Evolutionary conservation across 1,284 basidiomycete genomes (phyloP).

Genomic region (Sanguinoderma infundibulare): DNA sequence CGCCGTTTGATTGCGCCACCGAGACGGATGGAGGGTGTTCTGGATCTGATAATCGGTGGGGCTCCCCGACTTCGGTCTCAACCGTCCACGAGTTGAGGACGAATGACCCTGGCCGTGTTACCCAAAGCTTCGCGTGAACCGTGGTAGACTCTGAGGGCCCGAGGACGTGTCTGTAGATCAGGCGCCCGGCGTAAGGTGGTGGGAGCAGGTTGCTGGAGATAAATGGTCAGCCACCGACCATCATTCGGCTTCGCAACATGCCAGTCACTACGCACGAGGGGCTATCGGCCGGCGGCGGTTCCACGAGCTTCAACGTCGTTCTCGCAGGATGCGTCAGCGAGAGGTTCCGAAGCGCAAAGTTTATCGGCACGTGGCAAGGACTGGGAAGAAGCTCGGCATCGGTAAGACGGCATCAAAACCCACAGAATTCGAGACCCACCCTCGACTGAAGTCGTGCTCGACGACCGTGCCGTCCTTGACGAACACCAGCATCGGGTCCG

Average conservation of each 20-base stretch:
- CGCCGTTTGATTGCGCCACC: neutral
- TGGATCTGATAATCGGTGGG: neutral
- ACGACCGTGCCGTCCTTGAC: constrained; percentile 46
- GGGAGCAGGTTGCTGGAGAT: constrained; percentile 44
- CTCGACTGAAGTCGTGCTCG: constrained; percentile 67
- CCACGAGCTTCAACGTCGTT: constrained; percentile 55
- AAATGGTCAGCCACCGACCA: constrained; percentile 1
- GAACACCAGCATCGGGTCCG: constrained; percentile 68
- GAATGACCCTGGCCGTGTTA: constrained; percentile 69
- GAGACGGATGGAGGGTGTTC: constrained; percentile 2
- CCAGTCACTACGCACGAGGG: constrained; percentile 1
- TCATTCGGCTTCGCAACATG: neutral
- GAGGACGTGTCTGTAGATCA: constrained; percentile 62
- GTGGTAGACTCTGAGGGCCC: constrained; percentile 49
- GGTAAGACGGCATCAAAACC: neutral
- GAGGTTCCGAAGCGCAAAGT: constrained; percentile 70
- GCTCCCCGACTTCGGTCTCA: constrained; percentile 64
- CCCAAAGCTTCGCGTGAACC: constrained; percentile 56
- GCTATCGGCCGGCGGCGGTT: constrained; percentile 30
- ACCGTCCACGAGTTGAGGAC: constrained; percentile 64
- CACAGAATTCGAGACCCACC: constrained; percentile 49
- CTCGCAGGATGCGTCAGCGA: constrained; percentile 62
- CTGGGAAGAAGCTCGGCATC: constrained; percentile 42
- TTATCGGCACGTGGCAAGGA: constrained; percentile 56
- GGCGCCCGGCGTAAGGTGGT: constrained; percentile 61